These are phyloP conservation scores for Plasmodium vinckei DNA, from an alignment of 169 alveolate species.

Conservation along the genomic window DNA sequence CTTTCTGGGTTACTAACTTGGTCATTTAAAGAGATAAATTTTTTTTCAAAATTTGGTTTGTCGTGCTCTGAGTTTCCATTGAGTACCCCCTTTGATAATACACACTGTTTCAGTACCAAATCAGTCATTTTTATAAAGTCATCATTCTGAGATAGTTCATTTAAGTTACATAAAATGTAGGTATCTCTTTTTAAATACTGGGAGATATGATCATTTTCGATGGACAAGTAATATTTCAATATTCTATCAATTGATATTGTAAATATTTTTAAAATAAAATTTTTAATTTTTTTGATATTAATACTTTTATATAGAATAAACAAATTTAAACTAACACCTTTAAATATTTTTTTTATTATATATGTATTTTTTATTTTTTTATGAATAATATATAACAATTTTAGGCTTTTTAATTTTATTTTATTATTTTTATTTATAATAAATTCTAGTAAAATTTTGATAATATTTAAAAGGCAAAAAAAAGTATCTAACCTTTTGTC, in stretches of 20 bases:
- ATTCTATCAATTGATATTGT: slow-evolving; percentile 13
- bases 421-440: slow-evolving; percentile 41
- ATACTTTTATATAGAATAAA: slow-evolving; percentile 36
- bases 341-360: slow-evolving; percentile 21
- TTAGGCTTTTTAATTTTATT: slow-evolving; percentile 33
- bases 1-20: not conserved
- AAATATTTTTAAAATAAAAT: slow-evolving; percentile 31
- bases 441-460: slow-evolving; percentile 22
- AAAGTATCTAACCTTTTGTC: not conserved
- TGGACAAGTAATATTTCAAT: not conserved
- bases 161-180: no score
- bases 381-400: slow-evolving; percentile 20
- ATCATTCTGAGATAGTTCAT: not conserved
- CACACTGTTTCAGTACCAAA: not conserved
- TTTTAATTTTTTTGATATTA: slow-evolving; percentile 4
- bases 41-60: not conserved
- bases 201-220: not conserved
- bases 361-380: slow-evolving; percentile 17
- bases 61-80: not conserved
- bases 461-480: slow-evolving; percentile 26
- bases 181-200: not conserved
- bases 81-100: not conserved
- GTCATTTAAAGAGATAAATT: not conserved
- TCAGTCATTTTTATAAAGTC: not conserved
- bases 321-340: slow-evolving; percentile 24